Evolutionary conservation across 2,329 filamentous ascomycete genomes (phyloP).

Genomic region (Aspergillus latus): DNA sequence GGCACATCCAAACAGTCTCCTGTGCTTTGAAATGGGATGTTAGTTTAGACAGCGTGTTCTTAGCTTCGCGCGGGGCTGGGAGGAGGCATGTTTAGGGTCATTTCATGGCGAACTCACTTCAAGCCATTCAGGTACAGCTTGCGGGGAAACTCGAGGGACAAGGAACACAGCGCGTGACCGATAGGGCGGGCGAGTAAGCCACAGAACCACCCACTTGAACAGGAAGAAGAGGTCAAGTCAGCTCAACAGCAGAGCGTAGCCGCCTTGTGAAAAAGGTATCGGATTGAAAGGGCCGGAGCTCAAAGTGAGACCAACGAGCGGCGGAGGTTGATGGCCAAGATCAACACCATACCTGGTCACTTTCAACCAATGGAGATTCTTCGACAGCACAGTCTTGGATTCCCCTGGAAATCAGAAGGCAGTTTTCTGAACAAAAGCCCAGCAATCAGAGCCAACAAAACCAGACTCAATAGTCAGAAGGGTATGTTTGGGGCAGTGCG

Average conservation of each 20-base stretch:
- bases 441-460: slow-evolving; percentile 7
- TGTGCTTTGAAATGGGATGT: background rate
- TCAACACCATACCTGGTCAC: slow-evolving; percentile 31
- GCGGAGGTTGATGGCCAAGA: slow-evolving; percentile 35
- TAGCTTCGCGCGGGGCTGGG: slow-evolving; percentile 19
- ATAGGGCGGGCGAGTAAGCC: slow-evolving; percentile 9
- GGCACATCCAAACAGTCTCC: background rate
- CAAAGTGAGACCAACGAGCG: slow-evolving; percentile 37
- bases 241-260: slow-evolving; percentile 9
- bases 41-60: slow-evolving; percentile 12
- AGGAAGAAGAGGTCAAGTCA: slow-evolving; percentile 4
- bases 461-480: slow-evolving; percentile 13
- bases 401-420: slow-evolving; percentile 6
- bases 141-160: slow-evolving; percentile 24
- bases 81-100: slow-evolving; percentile 15
- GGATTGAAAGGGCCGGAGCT: slow-evolving; percentile 27
- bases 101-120: slow-evolving; percentile 25
- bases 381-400: background rate
- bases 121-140: slow-evolving; percentile 28
- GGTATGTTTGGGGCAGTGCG: slow-evolving; percentile 28
- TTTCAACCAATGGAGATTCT: slow-evolving; percentile 13
- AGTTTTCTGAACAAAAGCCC: background rate
- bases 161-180: slow-evolving; percentile 17
- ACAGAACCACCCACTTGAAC: background rate
- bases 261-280: slow-evolving; percentile 20